A percentile compares a stretch with the other conserved stretches of the same genome.
phyloP scores from a whole-genome alignment of 306 rosid genomes.

The Alnus glutinosa region DNA sequence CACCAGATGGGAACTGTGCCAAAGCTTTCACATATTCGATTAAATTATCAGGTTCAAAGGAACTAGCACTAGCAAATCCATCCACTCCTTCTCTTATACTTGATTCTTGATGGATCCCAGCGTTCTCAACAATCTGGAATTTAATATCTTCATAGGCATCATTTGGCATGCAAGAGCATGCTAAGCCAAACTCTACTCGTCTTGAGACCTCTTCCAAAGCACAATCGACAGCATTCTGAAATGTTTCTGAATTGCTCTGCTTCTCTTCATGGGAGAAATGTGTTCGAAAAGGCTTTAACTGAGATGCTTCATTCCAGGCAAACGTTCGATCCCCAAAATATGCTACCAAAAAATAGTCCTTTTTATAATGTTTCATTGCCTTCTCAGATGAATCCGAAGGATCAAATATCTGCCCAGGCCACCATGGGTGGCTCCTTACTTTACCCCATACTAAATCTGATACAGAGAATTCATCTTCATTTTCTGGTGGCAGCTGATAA shows the following conservation, averaged over 20 bases:
- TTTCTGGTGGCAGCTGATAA: conserved; percentile 60
- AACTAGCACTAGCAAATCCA: conserved; percentile 49
- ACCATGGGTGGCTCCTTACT: conserved; percentile 99
- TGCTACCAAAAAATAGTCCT: conserved; percentile 83
- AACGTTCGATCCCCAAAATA: conserved; percentile 95
- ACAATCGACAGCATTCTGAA: conserved; percentile 75
- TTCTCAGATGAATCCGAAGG: conserved; percentile 77
- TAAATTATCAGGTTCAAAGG: conserved; percentile 62
- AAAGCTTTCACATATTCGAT: conserved; percentile 53
- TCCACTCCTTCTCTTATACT: conserved; percentile 52
- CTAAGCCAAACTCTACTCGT: conserved; percentile 70
- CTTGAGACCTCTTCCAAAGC: conserved; percentile 87
- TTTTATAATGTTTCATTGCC: conserved; percentile 83
- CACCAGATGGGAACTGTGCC: conserved; percentile 60
- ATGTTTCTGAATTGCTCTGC: conserved; percentile 74
- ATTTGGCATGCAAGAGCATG: conserved; percentile 76
- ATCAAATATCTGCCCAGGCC: conserved; percentile 99
- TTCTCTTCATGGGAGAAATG: conserved; percentile 64
- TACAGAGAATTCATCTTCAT: conserved; percentile 61
- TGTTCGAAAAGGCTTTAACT: conserved; percentile 66
- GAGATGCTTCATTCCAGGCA: conserved; percentile 95
- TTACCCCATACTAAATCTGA: conserved; percentile 97
- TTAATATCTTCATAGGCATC: conserved; percentile 51
- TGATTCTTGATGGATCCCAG: conserved; percentile 67
- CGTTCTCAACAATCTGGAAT: conserved; percentile 68